phyloP scores from a whole-genome alignment of 2,329 filamentous ascomycete species.

The Fonsecaea erecta region DNA sequence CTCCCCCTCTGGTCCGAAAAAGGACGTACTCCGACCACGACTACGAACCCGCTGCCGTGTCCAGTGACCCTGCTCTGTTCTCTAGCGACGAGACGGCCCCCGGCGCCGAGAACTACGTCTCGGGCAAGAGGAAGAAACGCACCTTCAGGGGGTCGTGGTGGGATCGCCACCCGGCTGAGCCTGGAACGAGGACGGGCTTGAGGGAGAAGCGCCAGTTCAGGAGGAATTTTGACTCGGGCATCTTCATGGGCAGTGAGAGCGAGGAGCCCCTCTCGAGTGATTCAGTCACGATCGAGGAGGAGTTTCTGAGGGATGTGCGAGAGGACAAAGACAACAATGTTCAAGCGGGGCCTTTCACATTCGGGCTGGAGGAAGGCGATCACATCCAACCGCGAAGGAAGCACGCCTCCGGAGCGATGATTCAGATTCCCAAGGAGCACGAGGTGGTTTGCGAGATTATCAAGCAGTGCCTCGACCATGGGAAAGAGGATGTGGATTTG shows the following conservation, averaged over 20 bases:
- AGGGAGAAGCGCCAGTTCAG: slow-evolving; percentile 51
- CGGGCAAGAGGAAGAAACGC: slow-evolving; percentile 34
- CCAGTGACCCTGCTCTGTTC: slow-evolving; percentile 51
- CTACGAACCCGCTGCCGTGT: slow-evolving; percentile 31
- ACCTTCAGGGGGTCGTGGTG: slow-evolving; percentile 37
- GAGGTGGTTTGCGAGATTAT: slow-evolving; percentile 45
- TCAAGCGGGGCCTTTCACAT: too few relatives aligned
- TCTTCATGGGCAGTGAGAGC: slow-evolving; percentile 55
- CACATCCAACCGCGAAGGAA: slow-evolving; percentile 17
- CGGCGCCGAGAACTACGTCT: slow-evolving; percentile 49
- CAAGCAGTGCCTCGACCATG: slow-evolving; percentile 49
- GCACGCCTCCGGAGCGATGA: background rate
- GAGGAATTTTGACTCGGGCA: slow-evolving; percentile 52
- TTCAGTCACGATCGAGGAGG: slow-evolving; percentile 47
- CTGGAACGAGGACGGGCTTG: slow-evolving; percentile 37
- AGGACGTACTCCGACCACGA: slow-evolving; percentile 42
- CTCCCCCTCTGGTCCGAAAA: slow-evolving; percentile 38
- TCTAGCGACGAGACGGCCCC: slow-evolving; percentile 54
- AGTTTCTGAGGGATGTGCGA: slow-evolving; percentile 39
- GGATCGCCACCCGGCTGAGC: slow-evolving; percentile 27
- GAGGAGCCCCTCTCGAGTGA: slow-evolving; percentile 44
- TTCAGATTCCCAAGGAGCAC: slow-evolving; percentile 38
- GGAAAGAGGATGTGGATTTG: slow-evolving; percentile 51
- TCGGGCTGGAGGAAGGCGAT: background rate
- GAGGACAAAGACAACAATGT: slow-evolving; percentile 20